A percentile compares a stretch with the other conserved stretches of the same genome.
Evolutionary conservation across 768 basidiomycete genomes (phyloP).

Genomic region (Chiua virens): DNA sequence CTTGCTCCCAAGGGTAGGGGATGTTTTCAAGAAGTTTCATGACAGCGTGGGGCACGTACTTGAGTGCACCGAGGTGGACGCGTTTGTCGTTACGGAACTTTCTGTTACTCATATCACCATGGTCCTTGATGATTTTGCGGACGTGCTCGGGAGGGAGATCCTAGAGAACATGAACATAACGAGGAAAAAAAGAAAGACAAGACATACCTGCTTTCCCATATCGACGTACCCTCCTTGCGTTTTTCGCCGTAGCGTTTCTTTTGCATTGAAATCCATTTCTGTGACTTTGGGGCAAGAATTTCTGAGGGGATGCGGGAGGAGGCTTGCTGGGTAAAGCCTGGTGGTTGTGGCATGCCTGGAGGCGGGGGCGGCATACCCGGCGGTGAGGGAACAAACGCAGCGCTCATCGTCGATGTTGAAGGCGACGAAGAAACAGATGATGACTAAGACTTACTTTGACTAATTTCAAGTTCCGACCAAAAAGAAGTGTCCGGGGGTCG

Average conservation of each 20-base stretch:
- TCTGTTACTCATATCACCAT: constrained; percentile 98
- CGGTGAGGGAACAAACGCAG: constrained; percentile 36
- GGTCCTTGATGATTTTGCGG: constrained; percentile 99
- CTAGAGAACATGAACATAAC: constrained; percentile 37
- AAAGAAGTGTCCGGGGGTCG: not conserved
- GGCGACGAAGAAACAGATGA: constrained; percentile 24
- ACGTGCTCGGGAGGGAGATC: constrained; percentile 97
- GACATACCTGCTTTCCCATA: constrained; percentile 86
- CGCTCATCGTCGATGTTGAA: constrained; percentile 35
- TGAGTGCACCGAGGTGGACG: constrained; percentile 96
- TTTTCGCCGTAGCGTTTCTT: constrained; percentile 90
- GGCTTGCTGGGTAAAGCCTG: constrained; percentile 31
- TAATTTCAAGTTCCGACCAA: constrained; percentile 23
- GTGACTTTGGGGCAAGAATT: constrained; percentile 86
- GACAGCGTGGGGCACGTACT: constrained; percentile 98
- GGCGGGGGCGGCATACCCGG: constrained; percentile 43
- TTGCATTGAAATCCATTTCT: constrained; percentile 97
- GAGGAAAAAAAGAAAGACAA: not conserved
- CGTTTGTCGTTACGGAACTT: constrained; percentile 99
- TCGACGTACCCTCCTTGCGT: constrained; percentile 85
- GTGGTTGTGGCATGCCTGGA: constrained; percentile 42
- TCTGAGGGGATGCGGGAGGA: constrained; percentile 53
- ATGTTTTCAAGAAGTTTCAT: constrained; percentile 99
- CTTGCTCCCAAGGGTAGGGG: constrained; percentile 98
- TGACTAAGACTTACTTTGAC: constrained; percentile 23